phyloP scores from a whole-genome alignment of 2,329 filamentous ascomycete genomes.

The Colletotrichum aenigma region DNA sequence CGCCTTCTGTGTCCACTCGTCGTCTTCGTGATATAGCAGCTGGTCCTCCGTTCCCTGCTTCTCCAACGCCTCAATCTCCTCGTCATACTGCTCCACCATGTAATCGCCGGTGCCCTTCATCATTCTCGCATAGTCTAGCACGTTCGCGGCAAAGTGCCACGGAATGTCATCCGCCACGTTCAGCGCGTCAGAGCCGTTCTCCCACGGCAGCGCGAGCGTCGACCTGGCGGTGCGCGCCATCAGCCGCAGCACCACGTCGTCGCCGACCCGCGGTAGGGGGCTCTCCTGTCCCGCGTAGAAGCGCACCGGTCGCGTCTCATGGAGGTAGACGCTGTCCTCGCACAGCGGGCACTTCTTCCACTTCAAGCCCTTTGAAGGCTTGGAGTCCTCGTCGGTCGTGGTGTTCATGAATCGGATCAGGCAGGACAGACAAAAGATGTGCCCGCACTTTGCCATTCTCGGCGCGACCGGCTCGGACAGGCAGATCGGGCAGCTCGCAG shows the following conservation, averaged over 20 bases:
- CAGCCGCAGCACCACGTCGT: conserved; percentile 87
- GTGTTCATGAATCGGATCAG: conserved; percentile 96
- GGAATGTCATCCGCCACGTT: conserved; percentile 78
- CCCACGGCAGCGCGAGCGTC: conserved; percentile 85
- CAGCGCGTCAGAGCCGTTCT: conserved; percentile 73
- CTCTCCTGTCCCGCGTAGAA: conserved; percentile 92
- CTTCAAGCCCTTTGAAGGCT: conserved; percentile 70
- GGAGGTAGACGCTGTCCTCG: conserved; percentile 90
- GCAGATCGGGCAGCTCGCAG: conserved; percentile 91
- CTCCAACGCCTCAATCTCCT: conserved; percentile 76
- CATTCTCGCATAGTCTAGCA: conserved; percentile 91
- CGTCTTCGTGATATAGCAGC: conserved; percentile 87
- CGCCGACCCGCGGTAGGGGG: conserved; percentile 78
- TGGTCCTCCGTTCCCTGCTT: conserved; percentile 88
- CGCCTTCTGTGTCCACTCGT: conserved; percentile 90
- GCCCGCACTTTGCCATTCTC: conserved; percentile 95
- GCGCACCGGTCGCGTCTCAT: conserved; percentile 85
- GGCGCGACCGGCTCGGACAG: conserved; percentile 91
- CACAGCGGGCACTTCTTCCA: conserved; percentile 98
- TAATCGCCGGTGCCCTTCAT: conserved; percentile 95
- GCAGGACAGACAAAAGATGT: conserved; percentile 95
- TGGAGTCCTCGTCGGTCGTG: conserved; percentile 71
- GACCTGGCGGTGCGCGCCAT: conserved; percentile 82
- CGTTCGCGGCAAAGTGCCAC: conserved; percentile 94
- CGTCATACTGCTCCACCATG: conserved; percentile 79